Evolutionary conservation across 352 stramenopile species (phyloP), one percentile per base, ranked within the genome.

Genomic region (Aphanomyces euteiches): DNA sequence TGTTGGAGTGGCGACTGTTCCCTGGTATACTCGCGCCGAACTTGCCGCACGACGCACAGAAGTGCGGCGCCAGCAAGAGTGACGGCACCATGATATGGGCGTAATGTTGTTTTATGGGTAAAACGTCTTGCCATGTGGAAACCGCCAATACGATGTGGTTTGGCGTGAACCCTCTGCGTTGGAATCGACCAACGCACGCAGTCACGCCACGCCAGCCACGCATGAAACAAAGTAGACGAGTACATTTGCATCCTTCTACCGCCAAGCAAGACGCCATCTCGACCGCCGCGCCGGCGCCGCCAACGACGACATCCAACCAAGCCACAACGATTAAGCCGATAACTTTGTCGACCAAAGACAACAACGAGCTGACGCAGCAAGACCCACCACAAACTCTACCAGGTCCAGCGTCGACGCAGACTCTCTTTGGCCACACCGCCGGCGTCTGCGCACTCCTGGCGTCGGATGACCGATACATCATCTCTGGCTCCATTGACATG

Each of bases 401-500:
- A 21, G 39, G 8, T 8, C 39, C 19, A 10, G 39, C 59, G n/a
- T 56, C 41, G 74, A 39, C 82, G 2, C 72, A 78, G 10, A 79
- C 84, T 19, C 75, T 92, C 2, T 77, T 87, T 10, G 84, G 84
- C 4, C 84, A 92, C 53, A 76, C 75, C 3, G 84, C 81, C 4
- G 85, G 84, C 60, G 78, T 92, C 59, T 85, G 80, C 34, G 76
- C 79, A 0, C 72, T 92, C 3, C 64, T 83, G 10, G 73, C 79
- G 0, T 69, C 79, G 37, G 82, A 90, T 28, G 78, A 88, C n/a
- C 73, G 73, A 15, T 88, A 83, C 66, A 69, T 92, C 43, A 78
- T 90, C 7, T 89, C 84, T 10, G 79, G 75, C 54, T 90, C 84
- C 6, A 79, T 88, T 21, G 84, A 92, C 48, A 79, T 78, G 1